Percentiles rank a stretch among this genome's conserved stretches.
Conservation (phyloP, 1,284 basidiomycete species). For the Tylopilus orsonianus region DNA sequence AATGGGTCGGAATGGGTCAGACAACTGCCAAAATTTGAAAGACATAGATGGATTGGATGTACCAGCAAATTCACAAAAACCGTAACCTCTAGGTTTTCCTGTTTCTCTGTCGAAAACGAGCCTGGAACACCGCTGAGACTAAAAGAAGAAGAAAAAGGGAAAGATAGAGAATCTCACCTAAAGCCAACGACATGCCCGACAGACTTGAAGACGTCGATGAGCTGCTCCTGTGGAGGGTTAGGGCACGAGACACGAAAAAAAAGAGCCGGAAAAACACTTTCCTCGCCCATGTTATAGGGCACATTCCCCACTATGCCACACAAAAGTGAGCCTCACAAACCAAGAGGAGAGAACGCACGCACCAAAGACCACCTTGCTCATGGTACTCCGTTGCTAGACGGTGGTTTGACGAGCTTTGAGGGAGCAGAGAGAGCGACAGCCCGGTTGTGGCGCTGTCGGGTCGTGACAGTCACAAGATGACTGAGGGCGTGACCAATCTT, state of each 20-base stretch:
- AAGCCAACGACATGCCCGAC: constrained; percentile 88
- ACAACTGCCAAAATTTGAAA: constrained; percentile 32
- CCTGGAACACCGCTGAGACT: constrained; percentile 45
- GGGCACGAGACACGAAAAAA: constrained; percentile 1
- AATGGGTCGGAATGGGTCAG: constrained; percentile 39
- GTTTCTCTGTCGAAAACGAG: constrained; percentile 96
- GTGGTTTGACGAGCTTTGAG: too few relatives aligned
- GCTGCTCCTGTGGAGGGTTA: constrained; percentile 55
- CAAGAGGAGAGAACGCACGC: constrained; percentile 7
- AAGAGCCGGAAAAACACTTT: constrained; percentile 25
- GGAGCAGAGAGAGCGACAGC: too few relatives aligned
- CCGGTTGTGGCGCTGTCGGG: constrained; percentile 2
- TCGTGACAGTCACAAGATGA: neutral
- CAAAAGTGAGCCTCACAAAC: constrained; percentile 1
- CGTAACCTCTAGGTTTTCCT: constrained; percentile 95
- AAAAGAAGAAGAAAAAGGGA: neutral
- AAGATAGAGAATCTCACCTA: constrained; percentile 45
- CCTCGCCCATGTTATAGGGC: constrained; percentile 83
- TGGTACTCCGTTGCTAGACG: neutral
- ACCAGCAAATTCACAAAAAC: constrained; percentile 97
- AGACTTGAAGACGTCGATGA: constrained; percentile 83
- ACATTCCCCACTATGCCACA: constrained; percentile 73
- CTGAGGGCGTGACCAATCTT: too few relatives aligned
- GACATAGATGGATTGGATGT: constrained; percentile 43
- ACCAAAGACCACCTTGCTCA: constrained; percentile 38